A percentile compares a stretch with the other conserved stretches of the same genome.
Conservation (phyloP, 2,329 filamentous ascomycete genomes). For the Exophiala alcalophila region DNA sequence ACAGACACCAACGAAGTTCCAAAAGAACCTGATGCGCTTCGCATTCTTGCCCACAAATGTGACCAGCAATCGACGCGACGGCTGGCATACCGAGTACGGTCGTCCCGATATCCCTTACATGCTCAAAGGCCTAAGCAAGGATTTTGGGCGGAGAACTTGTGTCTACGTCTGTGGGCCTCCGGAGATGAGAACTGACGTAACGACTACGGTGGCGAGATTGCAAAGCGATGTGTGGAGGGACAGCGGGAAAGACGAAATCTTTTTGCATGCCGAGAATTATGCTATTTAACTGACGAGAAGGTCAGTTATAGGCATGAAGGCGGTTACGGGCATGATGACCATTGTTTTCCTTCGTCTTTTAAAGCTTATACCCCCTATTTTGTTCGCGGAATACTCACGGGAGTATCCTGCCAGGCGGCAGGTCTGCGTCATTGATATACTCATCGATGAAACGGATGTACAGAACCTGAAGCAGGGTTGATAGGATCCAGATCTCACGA, state of each 20-base stretch:
- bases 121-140: conserved; percentile 75
- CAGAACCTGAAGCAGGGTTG: too few species aligned
- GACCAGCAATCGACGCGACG: conserved; percentile 50
- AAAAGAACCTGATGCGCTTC: conserved; percentile 86
- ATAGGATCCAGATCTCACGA: too few species aligned
- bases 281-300: conserved; percentile 68
- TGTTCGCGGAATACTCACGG: too few species aligned
- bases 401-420: too few species aligned
- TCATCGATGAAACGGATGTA: too few species aligned
- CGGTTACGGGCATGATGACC: too few species aligned
- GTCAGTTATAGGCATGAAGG: too few species aligned
- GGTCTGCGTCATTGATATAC: too few species aligned
- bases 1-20: conserved; percentile 78
- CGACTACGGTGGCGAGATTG: conserved; percentile 76
- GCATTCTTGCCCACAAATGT: conserved; percentile 63
- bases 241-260: conserved; percentile 79
- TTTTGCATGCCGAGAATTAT: conserved; percentile 93
- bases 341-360: too few species aligned
- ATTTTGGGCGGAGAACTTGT: conserved; percentile 77
- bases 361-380: too few species aligned
- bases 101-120: conserved; percentile 84
- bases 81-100: conserved; percentile 91
- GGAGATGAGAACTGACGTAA: conserved; percentile 81
- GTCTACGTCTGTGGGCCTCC: conserved; percentile 92
- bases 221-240: conserved; percentile 82